phyloP scores from a whole-genome alignment of 73 alveolate species.

The Symbiodinium natans region DNA sequence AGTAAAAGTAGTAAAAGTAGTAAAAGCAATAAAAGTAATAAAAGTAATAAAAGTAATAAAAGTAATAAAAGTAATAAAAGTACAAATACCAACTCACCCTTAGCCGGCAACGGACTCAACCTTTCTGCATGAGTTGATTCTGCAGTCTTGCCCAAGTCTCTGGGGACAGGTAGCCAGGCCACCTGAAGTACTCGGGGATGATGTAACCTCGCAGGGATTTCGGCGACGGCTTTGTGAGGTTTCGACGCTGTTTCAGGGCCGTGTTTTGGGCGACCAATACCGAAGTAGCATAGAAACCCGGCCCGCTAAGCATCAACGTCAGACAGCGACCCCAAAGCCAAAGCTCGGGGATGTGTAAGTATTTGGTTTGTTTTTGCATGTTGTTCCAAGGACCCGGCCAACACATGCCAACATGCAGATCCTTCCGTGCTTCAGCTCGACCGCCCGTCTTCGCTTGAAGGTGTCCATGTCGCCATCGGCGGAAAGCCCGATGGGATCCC shows the following conservation, averaged over 20 bases:
- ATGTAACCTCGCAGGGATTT: not conserved
- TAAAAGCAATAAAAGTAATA: not conserved
- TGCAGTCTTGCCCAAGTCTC: not conserved
- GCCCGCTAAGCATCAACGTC: not conserved
- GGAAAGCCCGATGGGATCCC: not conserved
- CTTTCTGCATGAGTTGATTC: too few species aligned
- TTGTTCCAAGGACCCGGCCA: conserved; percentile 17
- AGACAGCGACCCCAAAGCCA: too few species aligned
- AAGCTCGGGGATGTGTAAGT: too few species aligned
- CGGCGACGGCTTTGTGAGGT: not conserved
- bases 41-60: too few species aligned
- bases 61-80: not conserved
- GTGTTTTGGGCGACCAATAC: not conserved
- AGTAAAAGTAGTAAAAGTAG: not conserved
- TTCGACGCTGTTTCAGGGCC: not conserved
- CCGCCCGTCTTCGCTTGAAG: conserved; percentile 27
- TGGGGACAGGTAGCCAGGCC: conserved; percentile 1
- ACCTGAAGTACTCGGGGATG: not conserved
- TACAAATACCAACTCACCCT: too few species aligned
- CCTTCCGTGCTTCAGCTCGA: conserved; percentile 89
- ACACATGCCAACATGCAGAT: conserved; percentile 68
- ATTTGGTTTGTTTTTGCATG: too few species aligned
- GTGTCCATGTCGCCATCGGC: not conserved
- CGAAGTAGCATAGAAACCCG: not conserved
- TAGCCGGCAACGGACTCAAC: too few species aligned